A percentile compares a stretch with the other conserved stretches of the same genome.
Evolutionary conservation across 768 basidiomycete species (phyloP).

Genomic region (Hortiboletus campestris): DNA sequence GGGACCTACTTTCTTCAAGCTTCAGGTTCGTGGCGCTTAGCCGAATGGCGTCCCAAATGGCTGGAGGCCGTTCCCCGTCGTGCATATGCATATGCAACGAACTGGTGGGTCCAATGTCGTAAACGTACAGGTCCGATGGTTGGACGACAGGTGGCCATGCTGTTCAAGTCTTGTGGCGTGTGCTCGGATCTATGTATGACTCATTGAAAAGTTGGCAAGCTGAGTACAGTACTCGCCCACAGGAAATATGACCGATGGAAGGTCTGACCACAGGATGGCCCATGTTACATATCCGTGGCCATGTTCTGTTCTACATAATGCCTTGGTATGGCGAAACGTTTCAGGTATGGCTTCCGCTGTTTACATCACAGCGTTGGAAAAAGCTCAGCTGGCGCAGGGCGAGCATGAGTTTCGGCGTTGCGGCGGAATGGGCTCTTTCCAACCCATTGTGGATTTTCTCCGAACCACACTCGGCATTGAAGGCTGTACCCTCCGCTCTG

Average conservation of each 20-base stretch:
- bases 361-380: too few relatives aligned
- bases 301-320: background rate
- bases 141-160: background rate
- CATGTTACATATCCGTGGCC: background rate
- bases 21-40: too few relatives aligned
- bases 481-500: background rate
- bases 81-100: too few relatives aligned
- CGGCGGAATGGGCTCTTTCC: background rate
- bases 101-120: too few relatives aligned
- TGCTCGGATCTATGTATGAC: too few relatives aligned
- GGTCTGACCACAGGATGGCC: constrained; percentile 1
- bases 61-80: too few relatives aligned
- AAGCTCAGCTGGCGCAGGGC: background rate
- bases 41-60: too few relatives aligned
- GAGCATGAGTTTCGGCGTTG: background rate
- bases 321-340: background rate
- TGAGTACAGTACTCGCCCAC: too few relatives aligned
- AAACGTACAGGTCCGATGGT: background rate
- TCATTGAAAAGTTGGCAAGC: too few relatives aligned
- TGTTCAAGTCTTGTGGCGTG: background rate
- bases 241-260: background rate
- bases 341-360: background rate
- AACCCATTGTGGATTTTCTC: too few relatives aligned
- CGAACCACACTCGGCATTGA: background rate
- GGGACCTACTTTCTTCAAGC: too few relatives aligned